Base-by-base conservation (phyloP, 441 rosid genomes). In the Mallotus japonicus region DNA sequence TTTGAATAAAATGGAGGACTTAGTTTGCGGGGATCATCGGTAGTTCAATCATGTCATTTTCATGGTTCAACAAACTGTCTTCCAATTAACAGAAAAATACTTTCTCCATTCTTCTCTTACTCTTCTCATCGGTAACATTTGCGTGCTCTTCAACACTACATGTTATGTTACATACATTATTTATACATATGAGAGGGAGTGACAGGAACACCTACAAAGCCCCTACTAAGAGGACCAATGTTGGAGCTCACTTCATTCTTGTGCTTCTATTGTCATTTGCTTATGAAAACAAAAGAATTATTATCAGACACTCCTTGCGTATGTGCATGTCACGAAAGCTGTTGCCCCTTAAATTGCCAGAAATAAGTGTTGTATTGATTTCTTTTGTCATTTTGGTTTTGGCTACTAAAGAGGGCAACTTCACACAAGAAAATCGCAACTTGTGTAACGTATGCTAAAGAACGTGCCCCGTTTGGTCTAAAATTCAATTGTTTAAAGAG, bases 11-110 rank as follows among this genome's bases (percentile, higher is more conserved):
- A 64, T 28, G 61, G 67, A 76, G 32, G 66, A 55, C 22, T 69
- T 47, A 24, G 55, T 74, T 50, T 76, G 73, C 24, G 57, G 65
- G 59, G 3, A 61, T 64, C 40, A 55, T 51, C 1, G 85, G 84
- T 77, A 80, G 87, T 75, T 82, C 70, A 55, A 76, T 82, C 90
- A 87, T 85, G 83, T 75, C 66, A 65, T 69, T 79, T 80, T 76
- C 86, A 76, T 85, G 83, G 71, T 57, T 78, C 85, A 87, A 85
- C 88, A 71, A 83, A 78, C 80, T 75, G 34, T 42, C 17, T 28
- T 62, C 54, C 32, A 73, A 53, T 64, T 68, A 72, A 61, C 72
- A 28, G 60, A 53, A 37, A 73, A 61, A 20, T 40, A 17, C 15
- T 28, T 16, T 46, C 40, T 0, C 1, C 50, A 49, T 32, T 59